These are phyloP conservation scores for Penicillium salamii DNA, from an alignment of 495 filamentous ascomycete genomes.

Conservation along the genomic window DNA sequence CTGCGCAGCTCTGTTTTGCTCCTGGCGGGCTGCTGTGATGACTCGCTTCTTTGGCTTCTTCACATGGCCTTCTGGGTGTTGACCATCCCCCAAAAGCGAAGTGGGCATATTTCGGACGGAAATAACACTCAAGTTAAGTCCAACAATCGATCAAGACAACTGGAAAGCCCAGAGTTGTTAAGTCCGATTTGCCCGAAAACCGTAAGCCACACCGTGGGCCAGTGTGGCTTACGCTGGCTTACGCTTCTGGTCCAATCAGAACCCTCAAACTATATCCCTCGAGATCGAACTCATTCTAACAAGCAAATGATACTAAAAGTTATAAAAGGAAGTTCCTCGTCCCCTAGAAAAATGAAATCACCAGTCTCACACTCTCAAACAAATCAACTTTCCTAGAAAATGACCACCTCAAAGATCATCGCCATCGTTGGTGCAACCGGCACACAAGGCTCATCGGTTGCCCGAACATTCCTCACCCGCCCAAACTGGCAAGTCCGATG, in stretches of 20 bases:
- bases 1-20: slow-evolving; percentile 42
- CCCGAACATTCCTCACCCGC: slow-evolving; percentile 31
- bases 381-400: not conserved
- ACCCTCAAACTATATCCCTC: slow-evolving; percentile 3
- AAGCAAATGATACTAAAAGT: not conserved
- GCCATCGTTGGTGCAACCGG: slow-evolving; percentile 32
- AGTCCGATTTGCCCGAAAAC: not conserved
- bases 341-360: not conserved
- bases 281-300: not conserved
- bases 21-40: slow-evolving; percentile 39
- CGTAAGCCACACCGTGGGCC: slow-evolving; percentile 10
- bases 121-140: not conserved
- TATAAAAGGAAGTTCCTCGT: not conserved
- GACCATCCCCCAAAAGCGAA: not conserved
- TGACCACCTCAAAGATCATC: slow-evolving; percentile 21
- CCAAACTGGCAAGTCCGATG: slow-evolving; percentile 40
- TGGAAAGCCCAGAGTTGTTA: not conserved
- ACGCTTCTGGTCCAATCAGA: slow-evolving; percentile 17
- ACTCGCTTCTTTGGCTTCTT: slow-evolving; percentile 26
- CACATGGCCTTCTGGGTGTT: not conserved
- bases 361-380: no score
- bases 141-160: not conserved
- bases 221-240: slow-evolving; percentile 13
- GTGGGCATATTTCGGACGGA: not conserved
- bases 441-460: slow-evolving; percentile 51